Base-by-base conservation (phyloP, 2,329 filamentous ascomycete genomes). In the Chalaropsis thielavioides region DNA sequence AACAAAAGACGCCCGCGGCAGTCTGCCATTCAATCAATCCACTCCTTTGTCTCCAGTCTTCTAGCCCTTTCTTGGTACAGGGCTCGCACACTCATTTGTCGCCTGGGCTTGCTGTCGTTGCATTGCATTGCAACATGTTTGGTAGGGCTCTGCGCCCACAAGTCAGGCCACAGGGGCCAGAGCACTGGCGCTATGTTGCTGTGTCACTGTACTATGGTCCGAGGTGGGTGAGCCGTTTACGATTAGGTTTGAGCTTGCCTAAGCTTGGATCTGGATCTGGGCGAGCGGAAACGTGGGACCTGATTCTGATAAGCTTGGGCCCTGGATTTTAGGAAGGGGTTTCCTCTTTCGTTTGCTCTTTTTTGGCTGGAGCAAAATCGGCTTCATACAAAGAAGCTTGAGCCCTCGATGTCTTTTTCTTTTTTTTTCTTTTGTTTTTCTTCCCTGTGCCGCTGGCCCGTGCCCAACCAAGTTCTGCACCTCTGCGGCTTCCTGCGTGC, bases 231-330 rank as follows among this genome's bases (percentile, higher is more conserved):
- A n/a, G 31, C 13, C 11, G 17, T 58, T 58, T 31, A n/a, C 31
- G 15, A 13, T 38, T 58, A 35, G 22, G 22, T 17, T 31, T 31
- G 24, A 56, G 24, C 51, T 56, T 27, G 13, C 51, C 2, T n/a
- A 15, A 38, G 24, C 54, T 19, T 58, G 54, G 54, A 58, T 58
- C 24, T 10, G n/a, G 13, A 58, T 31, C 24, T 58, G 15, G 54
- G 54, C 54, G 27, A 27, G 11, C 22, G 22, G n/a, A 51, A 51
- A 51, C 46, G 46, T 51, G 46, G 46, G 19, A n/a, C 54, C 54
- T 58, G 54, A 38, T 35, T 19, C n/a, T 35, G 54, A 38, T 58
- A 19, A 58, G 54, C 54, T 58, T 38, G 54, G 54, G 54, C 54
- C 54, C 3, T 46, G 43, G 43, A 46, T 6, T 31, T 4, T 56